These are phyloP conservation scores for Metarhizium anisopliae DNA, from an alignment of 2,329 filamentous ascomycete genomes.

Conservation along the genomic window DNA sequence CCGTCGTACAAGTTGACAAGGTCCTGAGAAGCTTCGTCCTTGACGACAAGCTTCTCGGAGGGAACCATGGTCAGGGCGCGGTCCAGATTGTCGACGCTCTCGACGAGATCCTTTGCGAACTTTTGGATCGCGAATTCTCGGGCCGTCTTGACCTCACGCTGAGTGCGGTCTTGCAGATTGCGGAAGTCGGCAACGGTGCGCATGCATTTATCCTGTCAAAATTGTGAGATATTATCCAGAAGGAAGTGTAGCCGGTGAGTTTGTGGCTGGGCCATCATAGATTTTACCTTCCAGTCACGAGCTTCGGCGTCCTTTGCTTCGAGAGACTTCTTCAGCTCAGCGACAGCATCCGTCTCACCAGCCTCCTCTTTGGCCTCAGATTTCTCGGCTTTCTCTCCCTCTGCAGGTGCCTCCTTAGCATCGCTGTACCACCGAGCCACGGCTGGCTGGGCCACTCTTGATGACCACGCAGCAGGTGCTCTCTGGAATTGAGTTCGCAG, in stretches of 20 bases:
- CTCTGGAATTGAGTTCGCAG: constrained; percentile 29
- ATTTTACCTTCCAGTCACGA: constrained; percentile 71
- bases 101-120: constrained; percentile 90
- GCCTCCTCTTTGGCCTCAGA: constrained; percentile 18
- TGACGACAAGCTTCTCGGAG: constrained; percentile 56
- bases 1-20: constrained; percentile 76
- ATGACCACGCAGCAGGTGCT: constrained; percentile 25
- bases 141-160: constrained; percentile 79
- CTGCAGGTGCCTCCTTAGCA: constrained; percentile 26
- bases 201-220: constrained; percentile 76
- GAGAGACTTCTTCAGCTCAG: constrained; percentile 40
- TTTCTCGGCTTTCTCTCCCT: constrained; percentile 17
- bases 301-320: constrained; percentile 44
- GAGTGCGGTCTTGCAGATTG: constrained; percentile 91
- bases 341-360: constrained; percentile 26
- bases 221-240: not conserved
- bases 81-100: constrained; percentile 95
- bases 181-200: constrained; percentile 94
- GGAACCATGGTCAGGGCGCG: constrained; percentile 78
- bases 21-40: constrained; percentile 54
- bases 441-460: constrained; percentile 27
- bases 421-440: constrained; percentile 41
- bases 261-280: constrained; percentile 12
- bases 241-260: not conserved
- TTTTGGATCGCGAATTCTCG: constrained; percentile 92